A percentile compares a stretch with the other conserved stretches of the same genome.
These are phyloP conservation scores for Murraya koenigii DNA, from an alignment of 345 rosid genomes.

Conservation along the genomic window DNA sequence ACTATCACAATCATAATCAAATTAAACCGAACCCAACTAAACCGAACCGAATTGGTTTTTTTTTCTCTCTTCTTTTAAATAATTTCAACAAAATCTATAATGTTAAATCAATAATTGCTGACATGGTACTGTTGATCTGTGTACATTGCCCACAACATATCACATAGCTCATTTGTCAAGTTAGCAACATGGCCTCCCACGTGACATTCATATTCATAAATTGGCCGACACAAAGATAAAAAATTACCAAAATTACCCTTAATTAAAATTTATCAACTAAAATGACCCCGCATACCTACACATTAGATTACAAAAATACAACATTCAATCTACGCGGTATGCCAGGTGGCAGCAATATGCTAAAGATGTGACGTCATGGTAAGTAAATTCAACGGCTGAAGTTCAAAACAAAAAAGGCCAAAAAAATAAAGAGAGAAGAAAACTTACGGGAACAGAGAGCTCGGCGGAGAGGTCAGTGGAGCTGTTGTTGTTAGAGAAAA, in stretches of 20 bases:
- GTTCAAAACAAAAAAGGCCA: not conserved
- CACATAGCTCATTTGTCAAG: constrained; percentile 5
- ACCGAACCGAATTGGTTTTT: too few relatives aligned
- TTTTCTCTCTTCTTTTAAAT: not conserved
- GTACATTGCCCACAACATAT: too few relatives aligned
- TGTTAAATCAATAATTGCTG: not conserved
- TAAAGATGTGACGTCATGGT: constrained; percentile 15
- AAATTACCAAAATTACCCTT: constrained; percentile 17
- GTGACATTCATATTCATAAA: constrained; percentile 34
- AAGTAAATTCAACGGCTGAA: constrained; percentile 11
- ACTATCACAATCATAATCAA: constrained; percentile 7
- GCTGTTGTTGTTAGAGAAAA: constrained; percentile 50
- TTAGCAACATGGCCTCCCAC: constrained; percentile 35
- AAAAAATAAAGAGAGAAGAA: not conserved
- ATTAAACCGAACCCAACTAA: not conserved
- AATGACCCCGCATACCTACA: not conserved
- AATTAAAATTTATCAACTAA: not conserved
- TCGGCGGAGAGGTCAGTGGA: constrained; percentile 67
- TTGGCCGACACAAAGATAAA: not conserved
- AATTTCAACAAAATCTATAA: not conserved
- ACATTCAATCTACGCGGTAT: not conserved
- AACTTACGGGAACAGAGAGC: constrained; percentile 87
- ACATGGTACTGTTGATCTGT: not conserved
- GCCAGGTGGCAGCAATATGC: not conserved
- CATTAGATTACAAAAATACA: not conserved